Percentiles rank a stretch among this genome's conserved stretches.
Evolutionary conservation across 2,329 filamentous ascomycete species (phyloP).

Genomic region (Cladosporium oxysporum): DNA sequence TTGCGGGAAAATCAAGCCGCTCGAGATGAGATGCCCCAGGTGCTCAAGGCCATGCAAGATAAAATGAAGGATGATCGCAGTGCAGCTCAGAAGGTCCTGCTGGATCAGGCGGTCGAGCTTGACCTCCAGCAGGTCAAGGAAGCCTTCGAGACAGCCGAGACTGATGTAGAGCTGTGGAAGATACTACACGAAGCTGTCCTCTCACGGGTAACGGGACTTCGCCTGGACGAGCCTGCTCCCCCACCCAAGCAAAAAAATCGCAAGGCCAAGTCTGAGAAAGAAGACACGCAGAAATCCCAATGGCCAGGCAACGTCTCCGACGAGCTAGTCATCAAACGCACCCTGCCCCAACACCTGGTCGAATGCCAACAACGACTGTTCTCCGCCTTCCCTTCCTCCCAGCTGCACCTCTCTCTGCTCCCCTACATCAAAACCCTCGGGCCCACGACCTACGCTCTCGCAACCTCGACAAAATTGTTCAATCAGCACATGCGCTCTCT

Average conservation of each 20-base stretch:
- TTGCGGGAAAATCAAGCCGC: neutral
- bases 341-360: constrained; percentile 1
- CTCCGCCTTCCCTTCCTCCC: constrained; percentile 3
- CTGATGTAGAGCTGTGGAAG: constrained; percentile 16
- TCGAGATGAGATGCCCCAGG: neutral
- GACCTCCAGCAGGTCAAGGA: constrained; percentile 6
- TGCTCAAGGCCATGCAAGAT: neutral
- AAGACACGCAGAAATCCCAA: neutral
- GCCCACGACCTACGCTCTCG: constrained; percentile 16
- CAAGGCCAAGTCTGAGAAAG: neutral
- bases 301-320: constrained; percentile 8
- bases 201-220: neutral
- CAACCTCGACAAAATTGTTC: constrained; percentile 4
- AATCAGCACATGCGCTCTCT: constrained; percentile 20
- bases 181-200: constrained; percentile 12
- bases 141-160: constrained; percentile 9
- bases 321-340: constrained; percentile 1
- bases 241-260: constrained; percentile 4
- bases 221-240: constrained; percentile 1
- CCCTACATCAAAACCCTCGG: constrained; percentile 20
- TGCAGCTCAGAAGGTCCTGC: neutral
- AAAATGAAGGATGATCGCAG: neutral
- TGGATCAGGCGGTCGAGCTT: constrained; percentile 1
- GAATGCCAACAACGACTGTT: neutral
- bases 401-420: neutral